These are phyloP conservation scores for Syzygium malaccense DNA, from an alignment of 441 rosid genomes.

Conservation along the genomic window DNA sequence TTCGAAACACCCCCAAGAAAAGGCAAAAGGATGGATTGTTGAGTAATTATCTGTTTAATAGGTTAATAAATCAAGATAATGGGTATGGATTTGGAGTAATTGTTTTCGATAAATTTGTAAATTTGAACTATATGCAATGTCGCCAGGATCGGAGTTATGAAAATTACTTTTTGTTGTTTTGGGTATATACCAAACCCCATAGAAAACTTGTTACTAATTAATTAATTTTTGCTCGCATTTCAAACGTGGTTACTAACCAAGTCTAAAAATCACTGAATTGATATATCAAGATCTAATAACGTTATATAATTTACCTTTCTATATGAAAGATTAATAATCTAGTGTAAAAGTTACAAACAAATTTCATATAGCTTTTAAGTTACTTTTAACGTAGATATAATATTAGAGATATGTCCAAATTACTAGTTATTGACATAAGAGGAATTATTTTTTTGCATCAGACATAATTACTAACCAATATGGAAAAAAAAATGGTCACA, in stretches of 20 bases:
- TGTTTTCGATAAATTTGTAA: rapidly evolving
- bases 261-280: background rate
- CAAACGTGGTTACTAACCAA: background rate
- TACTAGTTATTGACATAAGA: background rate
- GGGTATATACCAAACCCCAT: background rate
- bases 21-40: too few species aligned
- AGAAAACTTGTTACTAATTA: background rate
- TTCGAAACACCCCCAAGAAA: too few species aligned
- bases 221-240: too few species aligned
- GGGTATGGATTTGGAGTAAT: background rate
- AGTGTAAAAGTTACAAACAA: background rate
- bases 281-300: background rate
- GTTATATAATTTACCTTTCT: too few species aligned
- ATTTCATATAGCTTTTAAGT: background rate
- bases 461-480: background rate
- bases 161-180: background rate
- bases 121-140: background rate
- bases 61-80: too few species aligned
- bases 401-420: background rate
- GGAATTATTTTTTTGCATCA: too few species aligned
- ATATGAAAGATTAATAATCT: background rate
- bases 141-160: background rate
- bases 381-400: background rate
- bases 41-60: background rate
- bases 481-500: background rate